phyloP scores from a whole-genome alignment of 2,329 filamentous ascomycete genomes.

The Colletotrichum agaves region DNA sequence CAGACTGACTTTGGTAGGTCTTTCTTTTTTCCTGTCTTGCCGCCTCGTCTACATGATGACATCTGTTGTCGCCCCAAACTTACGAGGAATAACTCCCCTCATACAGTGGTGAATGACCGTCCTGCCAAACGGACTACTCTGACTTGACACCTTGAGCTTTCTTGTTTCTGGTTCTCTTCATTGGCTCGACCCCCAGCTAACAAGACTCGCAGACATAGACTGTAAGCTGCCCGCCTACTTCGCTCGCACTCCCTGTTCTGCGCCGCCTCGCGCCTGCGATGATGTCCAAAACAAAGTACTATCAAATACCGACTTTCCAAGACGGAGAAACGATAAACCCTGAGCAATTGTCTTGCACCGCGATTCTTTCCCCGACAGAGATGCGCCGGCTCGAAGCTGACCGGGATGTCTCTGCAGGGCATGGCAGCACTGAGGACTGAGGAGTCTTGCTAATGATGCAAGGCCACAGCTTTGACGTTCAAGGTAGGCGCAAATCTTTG shows the following conservation, averaged over 20 bases:
- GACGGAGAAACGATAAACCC: slow-evolving; percentile 50
- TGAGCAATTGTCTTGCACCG: slow-evolving; percentile 37
- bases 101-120: slow-evolving; percentile 61
- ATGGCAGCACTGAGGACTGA: neutral
- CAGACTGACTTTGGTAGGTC: slow-evolving; percentile 37
- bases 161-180: neutral
- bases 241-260: slow-evolving; percentile 13
- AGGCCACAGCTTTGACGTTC: neutral
- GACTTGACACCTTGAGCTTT: slow-evolving; percentile 45
- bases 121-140: slow-evolving; percentile 67
- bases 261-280: slow-evolving; percentile 42
- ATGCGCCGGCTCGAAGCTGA: neutral
- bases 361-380: neutral
- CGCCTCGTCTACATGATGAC: slow-evolving; percentile 52
- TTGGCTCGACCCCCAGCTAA: slow-evolving; percentile 2
- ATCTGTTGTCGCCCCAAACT: slow-evolving; percentile 62
- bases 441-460: neutral
- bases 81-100: slow-evolving; percentile 60
- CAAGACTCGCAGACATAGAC: slow-evolving; percentile 7
- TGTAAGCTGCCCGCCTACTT: slow-evolving; percentile 18
- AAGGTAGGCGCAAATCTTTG: slow-evolving; percentile 43
- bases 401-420: neutral
- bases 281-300: slow-evolving; percentile 56
- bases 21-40: neutral
- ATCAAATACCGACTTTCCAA: slow-evolving; percentile 57